A percentile compares a stretch with the other conserved stretches of the same genome.
These are phyloP conservation scores for Eruca vesicaria DNA, from an alignment of 441 rosid genomes.

Conservation along the genomic window DNA sequence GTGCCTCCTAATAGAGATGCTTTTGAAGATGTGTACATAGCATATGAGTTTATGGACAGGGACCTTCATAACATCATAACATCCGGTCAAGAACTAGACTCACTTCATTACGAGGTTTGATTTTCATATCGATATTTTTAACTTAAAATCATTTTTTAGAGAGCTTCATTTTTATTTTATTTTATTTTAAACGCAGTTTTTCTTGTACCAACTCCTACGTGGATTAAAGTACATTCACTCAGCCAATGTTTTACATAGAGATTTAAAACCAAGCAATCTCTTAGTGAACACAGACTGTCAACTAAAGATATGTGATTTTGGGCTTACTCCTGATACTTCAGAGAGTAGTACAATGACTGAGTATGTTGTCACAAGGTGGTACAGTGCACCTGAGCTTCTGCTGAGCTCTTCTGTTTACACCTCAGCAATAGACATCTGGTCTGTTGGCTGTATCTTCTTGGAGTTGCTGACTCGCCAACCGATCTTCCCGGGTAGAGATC, in stretches of 20 bases:
- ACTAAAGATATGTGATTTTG: slow-evolving; percentile 84
- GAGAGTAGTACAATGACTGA: background rate
- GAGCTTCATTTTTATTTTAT: background rate
- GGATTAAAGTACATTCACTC: slow-evolving; percentile 90
- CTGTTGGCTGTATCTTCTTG: background rate
- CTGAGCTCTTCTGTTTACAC: background rate
- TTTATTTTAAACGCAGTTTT: slow-evolving; percentile 53
- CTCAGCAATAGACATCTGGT: background rate
- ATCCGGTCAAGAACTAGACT: slow-evolving; percentile 54
- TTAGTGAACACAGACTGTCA: slow-evolving; percentile 67
- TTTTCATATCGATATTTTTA: no score
- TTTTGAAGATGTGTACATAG: slow-evolving; percentile 84
- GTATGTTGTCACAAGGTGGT: background rate
- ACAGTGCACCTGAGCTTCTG: background rate
- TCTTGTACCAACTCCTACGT: slow-evolving; percentile 84
- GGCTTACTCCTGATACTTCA: slow-evolving; percentile 75
- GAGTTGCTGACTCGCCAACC: background rate
- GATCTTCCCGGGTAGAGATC: background rate
- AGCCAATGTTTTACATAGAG: slow-evolving; percentile 88
- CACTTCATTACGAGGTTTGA: slow-evolving; percentile 75
- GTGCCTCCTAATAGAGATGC: slow-evolving; percentile 68
- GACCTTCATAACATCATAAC: slow-evolving; percentile 63
- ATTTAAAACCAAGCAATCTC: slow-evolving; percentile 86
- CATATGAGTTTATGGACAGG: slow-evolving; percentile 74
- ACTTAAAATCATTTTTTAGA: background rate